Evolutionary conservation across 768 basidiomycete genomes (phyloP).

Genomic region (Nidularia pulvinata): DNA sequence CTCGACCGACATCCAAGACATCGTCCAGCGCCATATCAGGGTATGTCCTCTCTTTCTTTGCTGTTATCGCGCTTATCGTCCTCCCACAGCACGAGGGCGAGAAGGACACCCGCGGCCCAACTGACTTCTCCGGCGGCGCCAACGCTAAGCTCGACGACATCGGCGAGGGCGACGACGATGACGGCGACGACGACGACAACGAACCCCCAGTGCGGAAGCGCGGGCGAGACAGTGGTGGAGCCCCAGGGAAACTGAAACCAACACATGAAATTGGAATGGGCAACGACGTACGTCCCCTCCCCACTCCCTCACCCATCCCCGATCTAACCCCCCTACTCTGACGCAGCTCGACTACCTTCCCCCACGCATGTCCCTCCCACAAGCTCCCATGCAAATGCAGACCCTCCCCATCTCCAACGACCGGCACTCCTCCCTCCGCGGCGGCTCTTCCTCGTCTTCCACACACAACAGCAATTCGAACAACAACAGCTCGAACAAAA

Average conservation of each 20-base stretch:
- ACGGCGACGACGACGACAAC: constrained; percentile 37
- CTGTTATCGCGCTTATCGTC: constrained; percentile 7
- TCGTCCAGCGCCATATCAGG: constrained; percentile 66
- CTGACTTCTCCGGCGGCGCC: constrained; percentile 40
- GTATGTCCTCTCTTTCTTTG: constrained; percentile 20
- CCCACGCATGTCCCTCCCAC: constrained; percentile 20
- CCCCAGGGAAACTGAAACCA: constrained; percentile 21
- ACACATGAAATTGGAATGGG: constrained; percentile 9
- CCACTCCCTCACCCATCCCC: not conserved
- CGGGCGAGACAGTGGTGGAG: constrained; percentile 28
- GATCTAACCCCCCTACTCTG: not conserved
- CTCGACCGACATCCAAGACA: constrained; percentile 66
- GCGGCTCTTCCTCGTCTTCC: constrained; percentile 1
- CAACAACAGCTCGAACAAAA: constrained; percentile 14
- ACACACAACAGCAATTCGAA: constrained; percentile 1
- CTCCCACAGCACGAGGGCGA: constrained; percentile 45
- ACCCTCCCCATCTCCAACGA: constrained; percentile 25
- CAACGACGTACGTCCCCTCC: constrained; percentile 7
- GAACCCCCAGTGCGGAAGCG: constrained; percentile 10
- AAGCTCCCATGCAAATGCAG: constrained; percentile 15
- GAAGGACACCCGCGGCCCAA: constrained; percentile 42
- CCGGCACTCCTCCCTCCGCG: constrained; percentile 13
- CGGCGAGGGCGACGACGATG: constrained; percentile 40
- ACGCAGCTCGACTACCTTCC: constrained; percentile 17
- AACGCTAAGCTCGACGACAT: constrained; percentile 26